phyloP scores from a whole-genome alignment of 1,284 basidiomycete genomes.

The Ceratobasidium papillatum region DNA sequence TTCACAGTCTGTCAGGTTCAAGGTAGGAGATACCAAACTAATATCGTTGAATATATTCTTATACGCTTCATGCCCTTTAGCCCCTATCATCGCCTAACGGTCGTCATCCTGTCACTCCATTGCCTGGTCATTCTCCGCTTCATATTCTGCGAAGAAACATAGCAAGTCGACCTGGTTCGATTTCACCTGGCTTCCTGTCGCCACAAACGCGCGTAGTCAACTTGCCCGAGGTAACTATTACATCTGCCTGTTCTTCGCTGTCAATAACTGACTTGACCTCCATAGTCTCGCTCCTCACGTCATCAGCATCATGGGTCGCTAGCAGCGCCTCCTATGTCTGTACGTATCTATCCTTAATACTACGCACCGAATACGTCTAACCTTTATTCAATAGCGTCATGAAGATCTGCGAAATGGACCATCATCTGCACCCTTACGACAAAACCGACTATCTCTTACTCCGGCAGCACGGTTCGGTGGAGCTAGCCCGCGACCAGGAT shows the following conservation, averaged over 20 bases:
- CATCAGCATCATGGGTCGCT: constrained; percentile 36
- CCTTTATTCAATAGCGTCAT: background rate
- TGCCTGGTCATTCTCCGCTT: constrained; percentile 20
- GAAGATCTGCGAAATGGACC: constrained; percentile 14
- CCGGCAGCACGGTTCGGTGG: background rate
- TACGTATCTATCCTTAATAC: background rate
- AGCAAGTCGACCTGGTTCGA: constrained; percentile 15
- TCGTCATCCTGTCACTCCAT: constrained; percentile 14
- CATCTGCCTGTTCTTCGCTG: background rate
- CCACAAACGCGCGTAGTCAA: constrained; percentile 10
- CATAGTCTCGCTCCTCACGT: constrained; percentile 20
- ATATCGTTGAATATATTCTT: background rate
- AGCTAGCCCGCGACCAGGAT: constrained; percentile 21
- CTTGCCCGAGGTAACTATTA: constrained; percentile 2
- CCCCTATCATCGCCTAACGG: background rate
- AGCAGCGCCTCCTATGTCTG: constrained; percentile 5
- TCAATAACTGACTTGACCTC: background rate
- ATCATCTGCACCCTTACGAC: constrained; percentile 12
- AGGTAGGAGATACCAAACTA: background rate
- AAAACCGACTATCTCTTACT: constrained; percentile 23
- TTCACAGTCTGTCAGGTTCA: constrained; percentile 7
- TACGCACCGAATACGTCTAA: background rate
- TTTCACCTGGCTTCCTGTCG: constrained; percentile 20
- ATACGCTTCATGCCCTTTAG: background rate
- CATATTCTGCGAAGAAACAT: constrained; percentile 32